Conservation (phyloP, 805 yeast species). For the Ogataea polymorpha region DNA sequence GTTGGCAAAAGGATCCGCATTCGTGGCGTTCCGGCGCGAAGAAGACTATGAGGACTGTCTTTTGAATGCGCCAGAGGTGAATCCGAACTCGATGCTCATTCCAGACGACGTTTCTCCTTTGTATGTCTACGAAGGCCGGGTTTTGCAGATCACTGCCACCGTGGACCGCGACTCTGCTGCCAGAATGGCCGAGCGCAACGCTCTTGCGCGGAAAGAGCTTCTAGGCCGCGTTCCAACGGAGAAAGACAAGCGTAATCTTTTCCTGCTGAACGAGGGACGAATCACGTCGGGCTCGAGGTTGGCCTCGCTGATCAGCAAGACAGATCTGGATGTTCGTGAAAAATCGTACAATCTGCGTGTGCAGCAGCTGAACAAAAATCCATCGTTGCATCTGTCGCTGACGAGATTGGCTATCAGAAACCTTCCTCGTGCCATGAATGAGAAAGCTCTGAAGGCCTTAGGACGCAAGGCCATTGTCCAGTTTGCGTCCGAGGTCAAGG, state of each 20-base stretch:
- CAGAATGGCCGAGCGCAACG: constrained; percentile 66
- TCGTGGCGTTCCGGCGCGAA: constrained; percentile 74
- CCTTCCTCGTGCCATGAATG: constrained; percentile 87
- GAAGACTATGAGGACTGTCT: constrained; percentile 68
- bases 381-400: constrained; percentile 86
- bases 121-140: constrained; percentile 91
- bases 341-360: constrained; percentile 83
- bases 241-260: constrained; percentile 81
- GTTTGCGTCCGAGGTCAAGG: constrained; percentile 86
- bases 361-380: constrained; percentile 86
- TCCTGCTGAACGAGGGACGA: constrained; percentile 90
- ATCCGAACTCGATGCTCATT: constrained; percentile 61
- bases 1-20: constrained; percentile 90
- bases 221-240: constrained; percentile 79
- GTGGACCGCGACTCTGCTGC: constrained; percentile 84
- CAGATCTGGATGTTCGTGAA: constrained; percentile 85
- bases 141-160: constrained; percentile 77
- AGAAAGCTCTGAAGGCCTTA: constrained; percentile 81
- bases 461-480: constrained; percentile 94
- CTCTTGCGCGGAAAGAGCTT: constrained; percentile 66
- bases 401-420: constrained; percentile 94
- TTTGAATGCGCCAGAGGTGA: constrained; percentile 70
- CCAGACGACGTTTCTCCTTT: constrained; percentile 90
- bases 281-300: constrained; percentile 77
- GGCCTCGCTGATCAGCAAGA: constrained; percentile 60